Conservation (phyloP, 805 yeast genomes). For the Candida sonorensis region DNA sequence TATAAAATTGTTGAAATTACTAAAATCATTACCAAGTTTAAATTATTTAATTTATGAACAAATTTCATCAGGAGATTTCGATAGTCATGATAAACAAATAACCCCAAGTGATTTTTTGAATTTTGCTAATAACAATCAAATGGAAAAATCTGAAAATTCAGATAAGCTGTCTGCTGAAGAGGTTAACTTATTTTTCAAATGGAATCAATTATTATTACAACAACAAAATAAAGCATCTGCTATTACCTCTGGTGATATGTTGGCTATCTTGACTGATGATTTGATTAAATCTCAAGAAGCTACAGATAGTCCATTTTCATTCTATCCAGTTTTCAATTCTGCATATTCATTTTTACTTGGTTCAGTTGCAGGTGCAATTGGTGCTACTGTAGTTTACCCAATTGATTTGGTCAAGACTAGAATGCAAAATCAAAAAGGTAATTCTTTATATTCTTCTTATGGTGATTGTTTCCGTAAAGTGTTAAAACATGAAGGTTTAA, state of each 20-base stretch:
- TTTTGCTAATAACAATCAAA: conserved; percentile 19
- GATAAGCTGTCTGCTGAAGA: conserved; percentile 21
- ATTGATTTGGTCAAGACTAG: conserved; percentile 94
- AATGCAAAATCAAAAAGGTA: conserved; percentile 89
- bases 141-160: conserved; percentile 1
- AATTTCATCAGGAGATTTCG: conserved; percentile 18
- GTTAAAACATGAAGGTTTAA: conserved; percentile 65
- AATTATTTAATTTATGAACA: conserved; percentile 26
- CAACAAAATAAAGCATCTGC: conserved; percentile 20
- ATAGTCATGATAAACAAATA: conserved; percentile 15
- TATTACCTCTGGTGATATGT: conserved; percentile 24
- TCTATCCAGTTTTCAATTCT: conserved; percentile 73
- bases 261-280: conserved; percentile 45
- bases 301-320: conserved; percentile 34
- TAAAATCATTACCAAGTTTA: conserved; percentile 28
- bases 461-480: conserved; percentile 82
- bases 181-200: conserved; percentile 26
- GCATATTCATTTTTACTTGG: conserved; percentile 84
- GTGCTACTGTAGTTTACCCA: conserved; percentile 97
- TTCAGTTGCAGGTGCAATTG: conserved; percentile 94
- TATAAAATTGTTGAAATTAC: conserved; percentile 38
- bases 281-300: conserved; percentile 41
- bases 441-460: conserved; percentile 68
- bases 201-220: conserved; percentile 26
- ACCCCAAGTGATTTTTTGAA: conserved; percentile 19